Percentiles rank a stretch among this genome's conserved stretches.
phyloP scores from a whole-genome alignment of 805 yeast species.

The Metschnikowia santaceciliae region DNA sequence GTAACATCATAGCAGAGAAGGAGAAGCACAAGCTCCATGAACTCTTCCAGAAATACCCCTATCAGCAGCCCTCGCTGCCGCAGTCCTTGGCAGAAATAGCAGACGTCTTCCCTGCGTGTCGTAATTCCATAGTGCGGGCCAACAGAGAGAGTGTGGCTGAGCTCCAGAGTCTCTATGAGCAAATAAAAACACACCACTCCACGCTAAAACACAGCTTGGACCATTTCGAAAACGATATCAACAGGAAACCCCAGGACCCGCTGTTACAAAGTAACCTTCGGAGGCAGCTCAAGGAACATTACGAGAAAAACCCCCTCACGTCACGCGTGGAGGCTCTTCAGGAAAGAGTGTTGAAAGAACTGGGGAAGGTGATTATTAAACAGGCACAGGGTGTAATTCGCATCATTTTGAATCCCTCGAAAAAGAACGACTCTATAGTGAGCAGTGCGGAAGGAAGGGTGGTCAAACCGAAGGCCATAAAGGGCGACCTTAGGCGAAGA shows the following conservation, averaged over 20 bases:
- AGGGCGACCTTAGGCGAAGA: neutral
- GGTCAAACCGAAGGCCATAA: neutral
- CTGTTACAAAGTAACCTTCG: conserved; percentile 19
- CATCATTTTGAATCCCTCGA: conserved; percentile 14
- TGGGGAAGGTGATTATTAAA: conserved; percentile 14
- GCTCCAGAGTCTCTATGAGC: conserved; percentile 23
- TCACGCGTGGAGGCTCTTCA: conserved; percentile 40
- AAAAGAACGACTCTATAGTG: neutral
- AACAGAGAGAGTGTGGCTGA: conserved; percentile 16
- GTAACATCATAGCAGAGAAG: conserved; percentile 28
- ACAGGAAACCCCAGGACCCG: conserved; percentile 7
- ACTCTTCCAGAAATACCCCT: conserved; percentile 10
- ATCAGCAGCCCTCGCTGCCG: neutral
- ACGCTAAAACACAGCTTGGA: conserved; percentile 24
- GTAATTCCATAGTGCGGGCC: conserved; percentile 3
- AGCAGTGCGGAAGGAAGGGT: neutral
- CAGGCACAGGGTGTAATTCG: conserved; percentile 11
- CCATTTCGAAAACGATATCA: conserved; percentile 19
- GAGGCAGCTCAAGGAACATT: conserved; percentile 31
- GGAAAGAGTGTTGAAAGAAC: conserved; percentile 15
- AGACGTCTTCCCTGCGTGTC: conserved; percentile 3
- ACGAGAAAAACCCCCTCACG: conserved; percentile 29
- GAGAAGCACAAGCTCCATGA: conserved; percentile 19
- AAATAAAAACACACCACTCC: conserved; percentile 27
- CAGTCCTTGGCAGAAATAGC: conserved; percentile 1